These are phyloP conservation scores for Oidiodendron maius DNA, from an alignment of 495 filamentous ascomycete species.

Conservation along the genomic window DNA sequence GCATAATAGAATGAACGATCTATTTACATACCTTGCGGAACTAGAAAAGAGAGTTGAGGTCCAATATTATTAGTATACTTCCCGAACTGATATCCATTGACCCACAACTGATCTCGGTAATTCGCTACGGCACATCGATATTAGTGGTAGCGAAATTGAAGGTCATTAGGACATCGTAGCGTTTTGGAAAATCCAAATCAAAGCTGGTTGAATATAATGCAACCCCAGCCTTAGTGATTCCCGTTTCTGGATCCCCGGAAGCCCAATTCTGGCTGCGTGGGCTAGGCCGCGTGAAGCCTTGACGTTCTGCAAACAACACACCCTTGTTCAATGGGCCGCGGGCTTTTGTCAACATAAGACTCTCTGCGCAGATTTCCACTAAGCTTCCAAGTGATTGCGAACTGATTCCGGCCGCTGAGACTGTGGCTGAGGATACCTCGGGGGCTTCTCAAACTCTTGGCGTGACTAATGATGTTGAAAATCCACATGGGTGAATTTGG, in stretches of 20 bases:
- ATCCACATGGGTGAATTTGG: too few relatives aligned
- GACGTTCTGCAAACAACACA: conserved; percentile 61
- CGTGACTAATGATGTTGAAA: too few relatives aligned
- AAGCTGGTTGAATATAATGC: conserved; percentile 57
- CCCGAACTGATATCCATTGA: conserved; percentile 74
- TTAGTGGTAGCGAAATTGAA: conserved; percentile 53
- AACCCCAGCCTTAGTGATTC: conserved; percentile 50
- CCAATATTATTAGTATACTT: conserved; percentile 64
- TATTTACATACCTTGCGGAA: conserved; percentile 35
- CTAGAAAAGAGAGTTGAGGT: conserved; percentile 62
- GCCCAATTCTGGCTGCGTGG: conserved; percentile 47
- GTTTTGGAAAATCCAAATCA: conserved; percentile 46
- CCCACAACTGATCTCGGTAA: conserved; percentile 58
- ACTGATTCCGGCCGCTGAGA: conserved; percentile 34
- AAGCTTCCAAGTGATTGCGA: conserved; percentile 62
- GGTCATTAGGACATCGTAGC: conserved; percentile 55
- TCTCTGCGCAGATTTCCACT: conserved; percentile 76
- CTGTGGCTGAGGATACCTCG: conserved; percentile 42
- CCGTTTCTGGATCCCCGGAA: conserved; percentile 41
- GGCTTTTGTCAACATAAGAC: conserved; percentile 53
- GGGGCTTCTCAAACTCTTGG: conserved; percentile 68
- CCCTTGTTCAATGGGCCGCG: conserved; percentile 78
- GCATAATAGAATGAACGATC: background rate
- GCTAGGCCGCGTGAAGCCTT: conserved; percentile 62
- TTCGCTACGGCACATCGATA: conserved; percentile 14